A percentile compares a stretch with the other conserved stretches of the same genome.
These are phyloP conservation scores for Aphanomyces cochlioides DNA, from an alignment of 352 stramenopile species.

Conservation along the genomic window DNA sequence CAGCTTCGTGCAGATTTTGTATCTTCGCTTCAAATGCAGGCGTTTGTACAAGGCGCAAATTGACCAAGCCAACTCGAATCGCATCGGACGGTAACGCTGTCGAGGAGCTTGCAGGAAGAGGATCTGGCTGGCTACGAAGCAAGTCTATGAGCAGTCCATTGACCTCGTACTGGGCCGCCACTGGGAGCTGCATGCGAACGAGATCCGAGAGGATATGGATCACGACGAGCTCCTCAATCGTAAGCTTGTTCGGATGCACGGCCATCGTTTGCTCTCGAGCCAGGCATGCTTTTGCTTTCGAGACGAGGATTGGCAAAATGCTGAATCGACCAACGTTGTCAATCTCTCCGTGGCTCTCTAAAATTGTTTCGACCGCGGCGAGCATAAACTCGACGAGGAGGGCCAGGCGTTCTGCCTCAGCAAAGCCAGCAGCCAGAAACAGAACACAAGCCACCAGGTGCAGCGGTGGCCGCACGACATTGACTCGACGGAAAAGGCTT, in stretches of 20 bases:
- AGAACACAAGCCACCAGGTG: not conserved
- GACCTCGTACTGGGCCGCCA: not conserved
- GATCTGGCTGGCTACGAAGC: not conserved
- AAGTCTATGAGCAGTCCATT: constrained; percentile 7
- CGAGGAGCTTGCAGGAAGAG: not conserved
- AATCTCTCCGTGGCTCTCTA: not conserved
- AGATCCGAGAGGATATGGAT: constrained; percentile 11
- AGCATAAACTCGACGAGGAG: constrained; percentile 18
- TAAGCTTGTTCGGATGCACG: constrained; percentile 3
- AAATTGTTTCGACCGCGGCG: not conserved
- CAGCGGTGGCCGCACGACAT: not conserved
- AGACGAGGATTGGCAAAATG: not conserved
- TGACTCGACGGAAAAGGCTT: constrained; percentile 18
- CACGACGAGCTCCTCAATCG: constrained; percentile 13
- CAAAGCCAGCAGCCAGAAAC: constrained; percentile 12
- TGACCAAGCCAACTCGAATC: not conserved
- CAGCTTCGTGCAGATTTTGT: constrained; percentile 44
- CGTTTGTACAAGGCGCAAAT: not conserved
- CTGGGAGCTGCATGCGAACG: not conserved
- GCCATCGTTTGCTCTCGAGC: not conserved
- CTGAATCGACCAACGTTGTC: not conserved
- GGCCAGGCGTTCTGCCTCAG: not conserved
- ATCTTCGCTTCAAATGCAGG: constrained; percentile 41
- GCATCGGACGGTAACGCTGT: constrained; percentile 2
- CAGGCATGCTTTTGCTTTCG: constrained; percentile 1